Evolutionary conservation across 768 basidiomycete genomes (phyloP).

Genomic region (Termitomyces sp.): DNA sequence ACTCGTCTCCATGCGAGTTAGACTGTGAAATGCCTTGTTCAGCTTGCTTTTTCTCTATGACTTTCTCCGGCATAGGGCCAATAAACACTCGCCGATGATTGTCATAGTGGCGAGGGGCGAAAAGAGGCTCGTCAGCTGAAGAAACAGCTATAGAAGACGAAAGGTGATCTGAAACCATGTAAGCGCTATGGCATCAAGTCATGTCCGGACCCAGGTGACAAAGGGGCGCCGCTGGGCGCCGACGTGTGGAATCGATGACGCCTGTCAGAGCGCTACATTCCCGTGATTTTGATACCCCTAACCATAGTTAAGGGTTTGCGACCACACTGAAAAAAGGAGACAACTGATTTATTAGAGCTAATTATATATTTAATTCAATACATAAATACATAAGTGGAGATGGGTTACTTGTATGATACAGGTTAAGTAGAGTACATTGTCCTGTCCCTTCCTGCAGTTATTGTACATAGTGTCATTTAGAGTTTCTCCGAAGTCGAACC

Average conservation of each 20-base stretch:
- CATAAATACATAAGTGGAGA: not conserved
- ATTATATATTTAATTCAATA: no score
- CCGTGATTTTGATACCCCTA: not conserved
- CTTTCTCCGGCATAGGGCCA: constrained; percentile 71
- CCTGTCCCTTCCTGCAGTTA: no score
- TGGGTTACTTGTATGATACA: not conserved
- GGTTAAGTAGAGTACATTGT: not conserved
- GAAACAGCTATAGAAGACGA: constrained; percentile 17
- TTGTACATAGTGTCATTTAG: not conserved
- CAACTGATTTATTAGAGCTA: no score
- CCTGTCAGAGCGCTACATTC: not conserved
- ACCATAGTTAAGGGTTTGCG: not conserved
- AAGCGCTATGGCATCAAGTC: not conserved
- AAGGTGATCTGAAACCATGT: constrained; percentile 10
- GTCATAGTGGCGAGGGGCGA: constrained; percentile 21
- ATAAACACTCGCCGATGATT: constrained; percentile 59
- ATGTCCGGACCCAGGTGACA: not conserved
- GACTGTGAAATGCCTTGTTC: constrained; percentile 21
- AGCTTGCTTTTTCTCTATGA: constrained; percentile 33
- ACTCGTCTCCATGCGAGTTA: constrained; percentile 20
- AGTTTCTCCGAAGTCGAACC: constrained; percentile 1
- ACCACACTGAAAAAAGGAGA: not conserved
- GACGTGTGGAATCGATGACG: constrained; percentile 1
- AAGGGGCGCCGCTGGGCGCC: not conserved
- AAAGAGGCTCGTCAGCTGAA: constrained; percentile 1